Percentiles rank a stretch among this genome's conserved stretches.
Conservation (phyloP, 371 early-diverging fungal genomes). For the Neoconidiobolus thromboides region DNA sequence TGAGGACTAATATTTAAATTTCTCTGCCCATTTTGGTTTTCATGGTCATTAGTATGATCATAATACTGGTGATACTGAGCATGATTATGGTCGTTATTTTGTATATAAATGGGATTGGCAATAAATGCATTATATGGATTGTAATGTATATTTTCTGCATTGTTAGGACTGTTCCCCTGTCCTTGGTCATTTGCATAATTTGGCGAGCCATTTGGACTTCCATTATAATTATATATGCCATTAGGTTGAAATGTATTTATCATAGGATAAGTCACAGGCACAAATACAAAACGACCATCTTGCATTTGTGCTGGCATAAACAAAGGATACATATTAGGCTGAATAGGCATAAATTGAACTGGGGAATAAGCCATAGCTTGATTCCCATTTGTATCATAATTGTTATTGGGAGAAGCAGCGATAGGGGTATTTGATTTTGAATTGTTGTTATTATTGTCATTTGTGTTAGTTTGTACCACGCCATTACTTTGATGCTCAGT, state of each 20-base stretch:
- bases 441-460: neutral
- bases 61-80: no score
- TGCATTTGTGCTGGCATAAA: conserved; percentile 6
- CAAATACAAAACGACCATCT: conserved; percentile 4
- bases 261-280: conserved; percentile 3
- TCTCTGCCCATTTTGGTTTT: no score
- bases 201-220: neutral
- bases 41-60: no score
- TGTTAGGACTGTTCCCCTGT: no score
- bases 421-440: neutral
- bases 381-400: neutral
- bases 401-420: neutral
- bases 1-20: no score
- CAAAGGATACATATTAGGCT: conserved; percentile 1
- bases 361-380: neutral
- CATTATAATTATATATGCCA: neutral
- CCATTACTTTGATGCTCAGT: no score
- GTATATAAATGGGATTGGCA: no score
- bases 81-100: no score
- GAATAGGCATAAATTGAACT: conserved; percentile 2
- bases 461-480: neutral
- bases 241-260: neutral
- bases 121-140: no score
- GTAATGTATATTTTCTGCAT: no score
- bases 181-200: neutral